Evolutionary conservation across 2,329 filamentous ascomycete species (phyloP), one percentile per base, ranked within the genome.

Genomic region (Apiospora phragmitis): DNA sequence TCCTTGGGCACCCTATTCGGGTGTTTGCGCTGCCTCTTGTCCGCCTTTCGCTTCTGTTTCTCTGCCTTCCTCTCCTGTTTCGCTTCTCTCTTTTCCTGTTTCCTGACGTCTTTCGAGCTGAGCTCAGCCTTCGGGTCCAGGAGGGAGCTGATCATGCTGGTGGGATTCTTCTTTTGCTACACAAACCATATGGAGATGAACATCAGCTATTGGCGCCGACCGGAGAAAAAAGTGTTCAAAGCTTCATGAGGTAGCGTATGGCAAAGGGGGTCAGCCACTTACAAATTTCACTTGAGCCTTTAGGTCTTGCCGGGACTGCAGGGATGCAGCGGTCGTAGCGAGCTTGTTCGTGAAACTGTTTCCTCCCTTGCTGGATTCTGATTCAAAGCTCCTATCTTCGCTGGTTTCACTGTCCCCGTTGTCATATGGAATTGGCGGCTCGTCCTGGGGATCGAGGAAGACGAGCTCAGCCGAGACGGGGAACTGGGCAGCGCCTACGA

Each of bases 61-160:
- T 71, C 72, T 1, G 8, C 65, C 55, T 72, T 73, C 16, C 71
- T 69, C 55, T 71, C 70, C 29, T 73, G 70, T 51, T 75, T 74
- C 49, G 68, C 70, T 1, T 70, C 45, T 14, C 67, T 69, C 9
- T 69, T 69, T 14, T 70, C 68, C 51, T 75, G 74, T 65, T 72
- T 75, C 29, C 68, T 47, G 41, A 69, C 18, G 59, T 75, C 74
- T 8, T 73, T 75, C 9, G 67, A n/a, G 2, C 69, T 72, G 29
- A 75, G 68, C 43, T 75, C 74, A 0, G 71, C 71, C 2, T 73
- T 72, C 1, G 74, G 72, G 24, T 74, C 73, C 32, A 75, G 62
- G 0, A 75, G 59, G 5, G 71, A 26, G 29, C 69, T 71, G 14
- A 75, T 71, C 2, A 68, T 38, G 47, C 73, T 70, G 1, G 70